phyloP scores from a whole-genome alignment of 169 alveolate genomes.

The Cryptosporidium felis region DNA sequence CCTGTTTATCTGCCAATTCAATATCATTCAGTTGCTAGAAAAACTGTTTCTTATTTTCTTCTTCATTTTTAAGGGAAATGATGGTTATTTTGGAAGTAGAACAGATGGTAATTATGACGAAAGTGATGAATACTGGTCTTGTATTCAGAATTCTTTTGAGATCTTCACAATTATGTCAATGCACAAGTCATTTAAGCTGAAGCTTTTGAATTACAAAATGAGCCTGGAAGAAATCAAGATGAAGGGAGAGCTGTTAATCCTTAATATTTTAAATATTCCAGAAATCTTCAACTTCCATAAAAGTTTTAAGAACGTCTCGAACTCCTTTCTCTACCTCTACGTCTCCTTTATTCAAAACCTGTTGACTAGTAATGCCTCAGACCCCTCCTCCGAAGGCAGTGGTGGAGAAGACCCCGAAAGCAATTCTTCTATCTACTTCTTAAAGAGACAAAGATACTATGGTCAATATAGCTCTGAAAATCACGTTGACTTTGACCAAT shows the following conservation, averaged over 20 bases:
- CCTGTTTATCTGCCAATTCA: not conserved
- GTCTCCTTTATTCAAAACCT: conserved; percentile 34
- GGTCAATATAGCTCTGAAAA: conserved; percentile 11
- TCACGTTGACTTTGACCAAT: conserved; percentile 51
- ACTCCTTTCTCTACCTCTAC: conserved; percentile 15
- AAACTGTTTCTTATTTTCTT: not conserved
- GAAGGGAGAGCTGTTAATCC: conserved; percentile 5
- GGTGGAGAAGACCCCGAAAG: not conserved
- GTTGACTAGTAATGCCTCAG: conserved; percentile 39
- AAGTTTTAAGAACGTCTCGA: not conserved
- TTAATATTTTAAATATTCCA: conserved; percentile 6
- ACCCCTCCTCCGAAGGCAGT: conserved; percentile 10
- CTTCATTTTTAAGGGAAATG: not conserved
- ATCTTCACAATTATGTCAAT: conserved; percentile 30
- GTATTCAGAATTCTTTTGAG: conserved; percentile 53
- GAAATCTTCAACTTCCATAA: not conserved
- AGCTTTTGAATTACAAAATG: conserved; percentile 19
- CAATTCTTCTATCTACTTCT: not conserved
- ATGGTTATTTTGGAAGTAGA: not conserved
- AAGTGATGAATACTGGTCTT: not conserved
- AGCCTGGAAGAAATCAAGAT: not conserved
- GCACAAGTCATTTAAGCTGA: conserved; percentile 32
- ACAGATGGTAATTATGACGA: not conserved
- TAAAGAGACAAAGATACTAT: conserved; percentile 31
- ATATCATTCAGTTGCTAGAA: not conserved